These are phyloP conservation scores for Sclerotinia glacialis DNA, from an alignment of 2,329 filamentous ascomycete species.

Conservation along the genomic window DNA sequence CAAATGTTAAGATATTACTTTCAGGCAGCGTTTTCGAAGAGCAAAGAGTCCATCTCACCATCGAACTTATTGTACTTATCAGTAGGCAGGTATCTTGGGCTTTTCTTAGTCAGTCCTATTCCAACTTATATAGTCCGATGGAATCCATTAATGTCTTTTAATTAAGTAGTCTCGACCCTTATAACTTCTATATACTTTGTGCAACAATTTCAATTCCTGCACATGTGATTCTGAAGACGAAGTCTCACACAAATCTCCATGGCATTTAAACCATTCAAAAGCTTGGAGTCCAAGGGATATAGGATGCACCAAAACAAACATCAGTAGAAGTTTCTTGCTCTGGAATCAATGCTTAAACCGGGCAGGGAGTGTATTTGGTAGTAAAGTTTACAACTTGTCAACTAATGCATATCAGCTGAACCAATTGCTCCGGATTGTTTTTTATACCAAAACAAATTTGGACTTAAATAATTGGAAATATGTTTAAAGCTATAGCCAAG, in stretches of 20 bases:
- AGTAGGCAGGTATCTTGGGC: neutral
- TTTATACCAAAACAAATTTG: neutral
- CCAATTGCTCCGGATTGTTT: neutral
- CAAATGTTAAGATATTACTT: no score
- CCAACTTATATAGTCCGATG: neutral
- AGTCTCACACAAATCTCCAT: no score
- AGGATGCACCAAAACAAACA: neutral
- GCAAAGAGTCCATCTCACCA: conserved; percentile 24
- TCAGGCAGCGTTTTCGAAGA: neutral
- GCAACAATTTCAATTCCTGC: no score
- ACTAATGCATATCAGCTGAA: neutral
- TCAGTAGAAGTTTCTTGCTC: neutral
- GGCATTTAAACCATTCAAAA: no score
- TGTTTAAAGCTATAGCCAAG: neutral
- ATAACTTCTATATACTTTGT: no score
- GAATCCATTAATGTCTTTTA: neutral
- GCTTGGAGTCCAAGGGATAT: neutral
- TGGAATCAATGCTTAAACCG: neutral
- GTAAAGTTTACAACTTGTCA: neutral
- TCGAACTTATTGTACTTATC: neutral
- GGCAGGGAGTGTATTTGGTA: neutral
- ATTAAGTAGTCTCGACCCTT: neutral
- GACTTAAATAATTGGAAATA: neutral
- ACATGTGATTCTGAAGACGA: no score
- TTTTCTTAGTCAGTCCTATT: neutral